Conservation (phyloP, 176 grass and related monocot genomes). For the Oryza meyeriana region DNA sequence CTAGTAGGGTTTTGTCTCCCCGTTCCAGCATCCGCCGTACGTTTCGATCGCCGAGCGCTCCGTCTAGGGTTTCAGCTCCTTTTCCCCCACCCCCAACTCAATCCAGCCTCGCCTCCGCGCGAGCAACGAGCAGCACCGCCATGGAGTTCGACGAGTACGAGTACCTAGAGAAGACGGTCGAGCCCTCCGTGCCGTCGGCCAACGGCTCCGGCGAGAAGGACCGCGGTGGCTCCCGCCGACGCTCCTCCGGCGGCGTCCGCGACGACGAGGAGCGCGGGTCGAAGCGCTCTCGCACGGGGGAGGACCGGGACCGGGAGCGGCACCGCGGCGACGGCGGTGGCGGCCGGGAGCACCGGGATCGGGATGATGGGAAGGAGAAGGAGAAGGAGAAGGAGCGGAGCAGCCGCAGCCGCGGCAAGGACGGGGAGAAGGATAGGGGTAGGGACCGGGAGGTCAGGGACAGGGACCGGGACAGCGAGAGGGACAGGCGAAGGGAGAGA, state of each 20-base stretch:
- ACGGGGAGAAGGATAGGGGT: conserved; percentile 35
- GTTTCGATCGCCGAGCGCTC: not conserved
- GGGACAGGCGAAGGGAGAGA: conserved; percentile 19
- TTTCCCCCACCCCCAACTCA: not conserved
- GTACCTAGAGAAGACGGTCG: conserved; percentile 90
- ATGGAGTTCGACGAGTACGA: conserved; percentile 99
- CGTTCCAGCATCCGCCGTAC: not conserved
- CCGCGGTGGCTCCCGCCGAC: conserved; percentile 46
- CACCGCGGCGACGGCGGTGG: conserved; percentile 43
- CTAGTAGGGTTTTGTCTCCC: conserved; percentile 38
- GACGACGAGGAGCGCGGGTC: conserved; percentile 53
- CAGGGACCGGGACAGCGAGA: conserved; percentile 43
- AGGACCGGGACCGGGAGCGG: conserved; percentile 37
- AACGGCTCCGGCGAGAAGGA: conserved; percentile 76
- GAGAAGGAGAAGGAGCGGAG: conserved; percentile 42
- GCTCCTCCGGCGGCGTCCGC: conserved; percentile 40
- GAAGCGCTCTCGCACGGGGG: conserved; percentile 63
- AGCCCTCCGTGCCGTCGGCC: conserved; percentile 35
- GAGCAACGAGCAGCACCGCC: not conserved
- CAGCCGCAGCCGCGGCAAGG: conserved; percentile 45
- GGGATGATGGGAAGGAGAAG: conserved; percentile 56
- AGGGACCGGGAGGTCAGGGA: conserved; percentile 18
- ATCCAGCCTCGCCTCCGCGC: not conserved
- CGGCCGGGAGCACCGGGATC: conserved; percentile 52
- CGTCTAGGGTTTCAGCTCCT: conserved; percentile 38